Conservation (phyloP, 768 basidiomycete genomes). For the Pulveroboletus ravenelii region DNA sequence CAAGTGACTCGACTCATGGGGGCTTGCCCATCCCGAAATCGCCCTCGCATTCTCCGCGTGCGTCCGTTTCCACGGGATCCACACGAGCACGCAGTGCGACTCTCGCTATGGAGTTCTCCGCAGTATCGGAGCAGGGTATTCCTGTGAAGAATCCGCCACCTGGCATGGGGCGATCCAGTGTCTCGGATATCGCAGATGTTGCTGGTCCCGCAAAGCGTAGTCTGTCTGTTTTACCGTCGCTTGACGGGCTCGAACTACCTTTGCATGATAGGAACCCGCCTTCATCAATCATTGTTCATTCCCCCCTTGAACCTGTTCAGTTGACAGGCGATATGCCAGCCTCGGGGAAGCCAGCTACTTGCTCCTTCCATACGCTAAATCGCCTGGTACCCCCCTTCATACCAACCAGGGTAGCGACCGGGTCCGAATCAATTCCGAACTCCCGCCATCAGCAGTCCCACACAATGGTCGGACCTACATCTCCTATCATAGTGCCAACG, state of each 20-base stretch:
- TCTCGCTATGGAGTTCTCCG: constrained; percentile 4
- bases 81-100: constrained; percentile 17
- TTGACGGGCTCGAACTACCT: constrained; percentile 14
- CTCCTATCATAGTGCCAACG: neutral
- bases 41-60: constrained; percentile 15
- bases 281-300: constrained; percentile 23
- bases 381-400: constrained; percentile 14
- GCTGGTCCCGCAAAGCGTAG: neutral
- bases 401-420: constrained; percentile 1
- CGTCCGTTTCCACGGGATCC: constrained; percentile 16
- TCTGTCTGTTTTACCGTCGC: constrained; percentile 3
- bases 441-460: neutral
- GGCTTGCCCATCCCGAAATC: constrained; percentile 13
- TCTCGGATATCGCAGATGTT: neutral
- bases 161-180: neutral
- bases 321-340: neutral
- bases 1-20: constrained; percentile 3
- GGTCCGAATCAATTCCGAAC: neutral
- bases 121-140: constrained; percentile 1
- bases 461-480: neutral
- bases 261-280: constrained; percentile 10
- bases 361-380: constrained; percentile 6
- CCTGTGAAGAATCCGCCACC: constrained; percentile 1
- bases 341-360: neutral
- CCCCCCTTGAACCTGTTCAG: constrained; percentile 7